Evolutionary conservation across 1,139 yeast species (phyloP).

Genomic region (Hyphopichia burtonii): DNA sequence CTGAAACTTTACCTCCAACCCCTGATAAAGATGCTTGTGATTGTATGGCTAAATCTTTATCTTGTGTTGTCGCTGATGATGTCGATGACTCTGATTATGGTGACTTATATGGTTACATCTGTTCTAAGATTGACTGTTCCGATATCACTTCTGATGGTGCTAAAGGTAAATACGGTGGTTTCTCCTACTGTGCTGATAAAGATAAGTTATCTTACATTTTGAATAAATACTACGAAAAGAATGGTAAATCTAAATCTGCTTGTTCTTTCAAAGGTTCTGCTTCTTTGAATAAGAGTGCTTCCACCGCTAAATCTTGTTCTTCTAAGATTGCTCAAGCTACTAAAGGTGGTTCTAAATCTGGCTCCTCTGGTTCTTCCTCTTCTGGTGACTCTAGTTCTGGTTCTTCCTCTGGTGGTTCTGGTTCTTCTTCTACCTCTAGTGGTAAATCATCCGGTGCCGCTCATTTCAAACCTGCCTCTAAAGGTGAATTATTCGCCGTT

Average conservation of each 20-base stretch:
- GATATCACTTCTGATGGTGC: constrained; percentile 63
- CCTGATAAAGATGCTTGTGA: constrained; percentile 61
- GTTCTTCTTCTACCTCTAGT: constrained; percentile 15
- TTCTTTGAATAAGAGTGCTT: constrained; percentile 32
- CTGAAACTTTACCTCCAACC: constrained; percentile 62
- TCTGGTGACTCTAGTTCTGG: constrained; percentile 23
- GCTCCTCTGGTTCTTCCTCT: constrained; percentile 22
- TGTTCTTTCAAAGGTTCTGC: constrained; percentile 70
- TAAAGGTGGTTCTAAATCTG: constrained; percentile 20
- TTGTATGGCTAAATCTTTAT: constrained; percentile 50
- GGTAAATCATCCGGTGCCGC: constrained; percentile 21
- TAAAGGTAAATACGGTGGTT: constrained; percentile 60
- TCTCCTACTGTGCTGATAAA: constrained; percentile 56
- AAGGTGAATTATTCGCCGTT: constrained; percentile 30
- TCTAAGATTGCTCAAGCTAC: constrained; percentile 25
- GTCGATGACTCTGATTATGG: constrained; percentile 51
- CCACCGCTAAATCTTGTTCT: constrained; percentile 31
- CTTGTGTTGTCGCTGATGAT: constrained; percentile 48
- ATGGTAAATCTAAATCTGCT: constrained; percentile 45
- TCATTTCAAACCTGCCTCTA: constrained; percentile 24
- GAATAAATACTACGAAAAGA: constrained; percentile 55
- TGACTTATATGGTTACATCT: constrained; percentile 52
- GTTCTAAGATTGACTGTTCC: constrained; percentile 46
- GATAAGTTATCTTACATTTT: constrained; percentile 63
- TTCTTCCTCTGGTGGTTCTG: constrained; percentile 21